A percentile compares a stretch with the other conserved stretches of the same genome.
Evolutionary conservation across 331 rosid species (phyloP).

Genomic region (Malus hybrid): DNA sequence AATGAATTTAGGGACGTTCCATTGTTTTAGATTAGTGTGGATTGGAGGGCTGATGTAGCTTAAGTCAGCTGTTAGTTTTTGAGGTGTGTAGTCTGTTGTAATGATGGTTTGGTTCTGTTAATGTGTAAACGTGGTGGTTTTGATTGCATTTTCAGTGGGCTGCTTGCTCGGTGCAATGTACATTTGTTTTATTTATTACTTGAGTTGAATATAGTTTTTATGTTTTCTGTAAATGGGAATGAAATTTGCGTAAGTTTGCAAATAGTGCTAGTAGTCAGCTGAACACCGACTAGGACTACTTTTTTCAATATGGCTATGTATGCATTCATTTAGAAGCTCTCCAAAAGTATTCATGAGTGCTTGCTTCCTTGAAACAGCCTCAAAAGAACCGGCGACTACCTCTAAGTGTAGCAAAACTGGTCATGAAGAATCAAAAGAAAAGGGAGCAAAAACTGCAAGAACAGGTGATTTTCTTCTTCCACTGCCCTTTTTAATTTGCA

Average conservation of each 20-base stretch:
- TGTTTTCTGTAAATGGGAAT: background rate
- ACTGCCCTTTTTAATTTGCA: background rate
- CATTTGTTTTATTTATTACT: background rate
- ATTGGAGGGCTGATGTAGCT: background rate
- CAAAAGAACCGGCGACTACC: conserved; percentile 66
- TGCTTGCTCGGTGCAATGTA: background rate
- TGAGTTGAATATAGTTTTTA: background rate
- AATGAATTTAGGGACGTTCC: background rate
- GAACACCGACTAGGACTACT: background rate
- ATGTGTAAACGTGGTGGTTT: background rate
- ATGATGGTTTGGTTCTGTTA: background rate
- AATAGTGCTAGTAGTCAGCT: background rate
- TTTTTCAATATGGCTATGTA: background rate
- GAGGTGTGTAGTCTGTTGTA: background rate
- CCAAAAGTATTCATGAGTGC: background rate
- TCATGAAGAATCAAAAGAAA: conserved; percentile 77
- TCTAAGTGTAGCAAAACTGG: conserved; percentile 70
- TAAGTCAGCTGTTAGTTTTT: background rate
- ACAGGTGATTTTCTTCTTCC: conserved; percentile 43
- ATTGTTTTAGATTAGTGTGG: background rate
- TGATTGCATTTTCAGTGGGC: background rate
- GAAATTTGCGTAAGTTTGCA: background rate
- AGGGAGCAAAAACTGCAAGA: conserved; percentile 67
- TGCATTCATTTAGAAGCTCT: background rate
- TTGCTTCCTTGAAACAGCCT: conserved; percentile 33